A percentile compares a stretch with the other conserved stretches of the same genome.
These are phyloP conservation scores for Chaetomium globosum DNA, from an alignment of 2,329 filamentous ascomycete genomes.

Conservation along the genomic window DNA sequence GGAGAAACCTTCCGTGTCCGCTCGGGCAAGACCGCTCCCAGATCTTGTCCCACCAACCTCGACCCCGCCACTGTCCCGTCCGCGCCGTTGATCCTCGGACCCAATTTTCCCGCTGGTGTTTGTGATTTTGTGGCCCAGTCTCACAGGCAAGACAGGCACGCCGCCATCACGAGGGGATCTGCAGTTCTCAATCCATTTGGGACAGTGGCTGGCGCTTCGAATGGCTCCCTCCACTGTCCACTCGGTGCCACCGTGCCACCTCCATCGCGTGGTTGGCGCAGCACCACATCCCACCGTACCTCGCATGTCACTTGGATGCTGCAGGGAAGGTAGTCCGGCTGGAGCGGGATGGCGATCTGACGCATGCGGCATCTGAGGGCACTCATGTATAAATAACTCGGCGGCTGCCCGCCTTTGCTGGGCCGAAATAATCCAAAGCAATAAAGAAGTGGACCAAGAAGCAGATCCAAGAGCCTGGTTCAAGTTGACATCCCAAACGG, in stretches of 20 bases:
- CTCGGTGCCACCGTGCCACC: slow-evolving; percentile 8
- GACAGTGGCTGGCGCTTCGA: neutral
- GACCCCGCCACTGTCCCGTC: neutral
- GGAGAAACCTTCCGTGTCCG: neutral
- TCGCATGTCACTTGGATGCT: neutral
- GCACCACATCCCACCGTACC: neutral
- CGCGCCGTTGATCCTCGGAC: slow-evolving; percentile 5
- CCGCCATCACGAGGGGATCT: slow-evolving; percentile 19
- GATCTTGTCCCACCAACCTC: neutral
- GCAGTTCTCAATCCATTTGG: neutral
- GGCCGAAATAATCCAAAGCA: neutral
- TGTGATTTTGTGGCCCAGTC: slow-evolving; percentile 4
- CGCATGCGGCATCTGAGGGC: neutral
- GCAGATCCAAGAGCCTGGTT: neutral
- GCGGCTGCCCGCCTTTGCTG: neutral
- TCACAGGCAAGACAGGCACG: slow-evolving; percentile 9
- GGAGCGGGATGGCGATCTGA: neutral
- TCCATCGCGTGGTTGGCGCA: slow-evolving; percentile 12
- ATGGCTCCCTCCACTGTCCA: slow-evolving; percentile 1
- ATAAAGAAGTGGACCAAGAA: neutral
- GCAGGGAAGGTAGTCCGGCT: neutral
- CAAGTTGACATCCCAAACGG: slow-evolving; percentile 4
- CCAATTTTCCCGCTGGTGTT: slow-evolving; percentile 15
- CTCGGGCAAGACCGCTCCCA: slow-evolving; percentile 7
- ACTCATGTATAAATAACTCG: slow-evolving; percentile 11